Percentiles rank a stretch among this genome's conserved stretches.
Evolutionary conservation across 495 filamentous ascomycete genomes (phyloP).

Genomic region (Xylaria acuta): DNA sequence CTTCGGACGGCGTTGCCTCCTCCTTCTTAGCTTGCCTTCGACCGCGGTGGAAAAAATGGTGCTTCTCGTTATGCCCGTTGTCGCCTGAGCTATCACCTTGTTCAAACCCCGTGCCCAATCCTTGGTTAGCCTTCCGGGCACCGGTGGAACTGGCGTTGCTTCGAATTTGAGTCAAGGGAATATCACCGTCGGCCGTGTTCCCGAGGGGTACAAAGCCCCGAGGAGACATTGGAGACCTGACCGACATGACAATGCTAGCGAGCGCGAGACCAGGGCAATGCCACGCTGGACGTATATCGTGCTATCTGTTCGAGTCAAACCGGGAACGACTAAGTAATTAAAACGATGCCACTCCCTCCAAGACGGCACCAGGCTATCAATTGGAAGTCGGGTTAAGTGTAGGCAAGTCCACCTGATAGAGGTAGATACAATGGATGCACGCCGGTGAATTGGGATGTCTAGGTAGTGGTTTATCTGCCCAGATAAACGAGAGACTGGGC

Average conservation of each 20-base stretch:
- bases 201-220: slow-evolving; percentile 41
- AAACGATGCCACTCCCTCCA: slow-evolving; percentile 3
- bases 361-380: slow-evolving; percentile 27
- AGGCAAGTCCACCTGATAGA: not conserved
- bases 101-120: slow-evolving; percentile 41
- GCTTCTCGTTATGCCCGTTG: slow-evolving; percentile 56
- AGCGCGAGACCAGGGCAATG: not conserved
- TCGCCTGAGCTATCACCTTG: slow-evolving; percentile 35
- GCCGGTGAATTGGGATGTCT: not conserved
- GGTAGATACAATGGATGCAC: not conserved
- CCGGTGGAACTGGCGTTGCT: slow-evolving; percentile 59
- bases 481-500: slow-evolving; percentile 26
- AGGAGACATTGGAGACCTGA: slow-evolving; percentile 35
- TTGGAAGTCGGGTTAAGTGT: slow-evolving; percentile 6
- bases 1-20: slow-evolving; percentile 56
- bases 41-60: slow-evolving; percentile 62
- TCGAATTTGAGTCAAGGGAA: slow-evolving; percentile 58
- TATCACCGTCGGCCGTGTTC: slow-evolving; percentile 48
- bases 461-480: slow-evolving; percentile 9
- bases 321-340: not conserved
- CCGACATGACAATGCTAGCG: slow-evolving; percentile 32
- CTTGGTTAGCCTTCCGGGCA: slow-evolving; percentile 53
- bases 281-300: slow-evolving; percentile 1
- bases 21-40: slow-evolving; percentile 59
- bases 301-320: not conserved